phyloP scores from a whole-genome alignment of 2,329 filamentous ascomycete species.

The Remersonia thermophila region DNA sequence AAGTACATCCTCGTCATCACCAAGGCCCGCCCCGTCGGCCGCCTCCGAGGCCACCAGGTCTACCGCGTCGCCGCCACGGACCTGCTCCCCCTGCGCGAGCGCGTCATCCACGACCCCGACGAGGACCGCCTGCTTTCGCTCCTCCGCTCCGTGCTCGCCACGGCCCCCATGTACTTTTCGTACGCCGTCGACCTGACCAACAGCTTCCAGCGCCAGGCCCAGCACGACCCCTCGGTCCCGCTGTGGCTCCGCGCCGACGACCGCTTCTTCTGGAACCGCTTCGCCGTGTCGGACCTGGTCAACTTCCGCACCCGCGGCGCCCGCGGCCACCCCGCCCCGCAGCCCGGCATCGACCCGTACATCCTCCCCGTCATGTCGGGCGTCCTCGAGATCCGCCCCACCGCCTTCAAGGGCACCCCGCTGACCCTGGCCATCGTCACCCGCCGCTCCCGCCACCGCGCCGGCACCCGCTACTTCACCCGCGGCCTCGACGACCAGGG shows the following conservation, averaged over 20 bases:
- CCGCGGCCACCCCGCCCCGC: constrained; percentile 53
- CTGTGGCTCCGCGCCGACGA: constrained; percentile 91
- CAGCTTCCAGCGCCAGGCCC: constrained; percentile 85
- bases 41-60: constrained; percentile 89
- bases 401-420: constrained; percentile 70
- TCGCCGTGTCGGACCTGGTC: constrained; percentile 82
- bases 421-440: constrained; percentile 83
- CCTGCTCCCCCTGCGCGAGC: constrained; percentile 85
- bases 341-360: constrained; percentile 73
- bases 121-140: constrained; percentile 83
- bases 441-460: constrained; percentile 73
- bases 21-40: constrained; percentile 81
- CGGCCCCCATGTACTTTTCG: constrained; percentile 91
- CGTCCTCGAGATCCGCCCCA: constrained; percentile 83
- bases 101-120: constrained; percentile 79
- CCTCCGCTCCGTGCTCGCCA: constrained; percentile 69
- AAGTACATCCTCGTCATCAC: constrained; percentile 97
- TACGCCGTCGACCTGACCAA: constrained; percentile 96
- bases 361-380: constrained; percentile 94
- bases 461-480: constrained; percentile 88
- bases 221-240: constrained; percentile 57
- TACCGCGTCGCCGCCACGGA: constrained; percentile 89
- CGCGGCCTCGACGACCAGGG: constrained; percentile 87
- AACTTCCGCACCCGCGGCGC: constrained; percentile 61
- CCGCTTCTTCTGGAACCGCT: constrained; percentile 97